Base-by-base conservation (phyloP, 495 filamentous ascomycete species). In the Xylaria bambusicola region DNA sequence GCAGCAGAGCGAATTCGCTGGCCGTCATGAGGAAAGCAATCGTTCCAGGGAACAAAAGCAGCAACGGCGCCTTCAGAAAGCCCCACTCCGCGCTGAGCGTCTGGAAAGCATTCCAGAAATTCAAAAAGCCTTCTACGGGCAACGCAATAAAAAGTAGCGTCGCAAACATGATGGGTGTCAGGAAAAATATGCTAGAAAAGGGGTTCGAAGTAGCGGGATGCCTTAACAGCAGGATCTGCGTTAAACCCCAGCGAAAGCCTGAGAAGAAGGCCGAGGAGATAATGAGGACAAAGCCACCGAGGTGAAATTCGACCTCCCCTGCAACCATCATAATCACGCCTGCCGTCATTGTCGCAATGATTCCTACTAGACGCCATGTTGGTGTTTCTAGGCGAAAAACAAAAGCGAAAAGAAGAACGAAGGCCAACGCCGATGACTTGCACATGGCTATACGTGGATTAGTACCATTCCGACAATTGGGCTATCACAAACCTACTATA, bases 301-400 rank as follows among this genome's bases (percentile, higher is more conserved):
- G 79, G 62, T 91, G 84, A 81, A 99, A 99, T 33, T 88, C 86
- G n/a, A 93, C 84, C 75, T 99, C 94, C 23, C 93, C 93, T 2
- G 92, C 90, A 3, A 99, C 95, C 95, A 99, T 99, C 93, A 98
- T 96, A 62, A 98, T 82, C 23, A 99, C 95, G 54, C 95, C 95
- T 2, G 86, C 66, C 0, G 93, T 99, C 95, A 99, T 98, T 60
- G 90, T 87, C 48, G 84, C 81, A 61, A 99, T 98, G 62, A 99
- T 91, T 35, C 83, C 74, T 21, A 96, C 88, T 20, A 99, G 82
- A 62, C 86, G 88, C 77, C 90, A 85, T 0, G 93, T 97, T 0
- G 91, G 91, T 6, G 82, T 81, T 73, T 99, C 95, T 27, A 99
- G 86, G 35, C 88, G 87, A 80, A 99, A 98, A 49, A 95, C 66